phyloP scores from a whole-genome alignment of 768 basidiomycete species.

The Boletus vinaceobasis region DNA sequence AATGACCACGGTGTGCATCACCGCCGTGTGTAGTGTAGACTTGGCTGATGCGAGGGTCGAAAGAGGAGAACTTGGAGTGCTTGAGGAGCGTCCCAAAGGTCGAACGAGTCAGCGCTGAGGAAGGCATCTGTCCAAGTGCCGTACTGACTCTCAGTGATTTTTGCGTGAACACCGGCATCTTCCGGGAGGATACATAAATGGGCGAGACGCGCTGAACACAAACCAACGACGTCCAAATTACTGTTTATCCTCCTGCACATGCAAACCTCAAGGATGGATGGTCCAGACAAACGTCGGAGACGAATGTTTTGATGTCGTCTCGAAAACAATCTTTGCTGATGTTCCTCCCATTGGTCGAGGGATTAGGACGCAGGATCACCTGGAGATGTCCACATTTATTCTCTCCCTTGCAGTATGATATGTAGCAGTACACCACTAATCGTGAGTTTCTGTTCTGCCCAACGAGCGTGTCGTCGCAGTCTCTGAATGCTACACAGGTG shows the following conservation, averaged over 20 bases:
- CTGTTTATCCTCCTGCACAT: slow-evolving; percentile 56
- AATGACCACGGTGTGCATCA: slow-evolving; percentile 74
- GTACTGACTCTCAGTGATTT: background rate
- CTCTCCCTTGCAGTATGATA: background rate
- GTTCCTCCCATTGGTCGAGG: slow-evolving; percentile 89
- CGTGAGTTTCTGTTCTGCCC: slow-evolving; percentile 8
- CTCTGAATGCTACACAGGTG: slow-evolving; percentile 1
- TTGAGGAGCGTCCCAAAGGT: slow-evolving; percentile 75
- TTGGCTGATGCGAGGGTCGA: slow-evolving; percentile 72
- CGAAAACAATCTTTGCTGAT: slow-evolving; percentile 93
- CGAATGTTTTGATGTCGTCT: slow-evolving; percentile 39
- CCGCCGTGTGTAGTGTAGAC: slow-evolving; percentile 71
- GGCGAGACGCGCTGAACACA: background rate
- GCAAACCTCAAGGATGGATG: slow-evolving; percentile 54
- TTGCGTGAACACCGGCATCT: slow-evolving; percentile 17
- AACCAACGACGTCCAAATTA: slow-evolving; percentile 78
- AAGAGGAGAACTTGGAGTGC: slow-evolving; percentile 78
- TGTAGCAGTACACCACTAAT: background rate
- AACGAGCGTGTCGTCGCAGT: background rate
- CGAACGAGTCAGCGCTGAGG: slow-evolving; percentile 45
- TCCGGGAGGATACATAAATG: slow-evolving; percentile 33
- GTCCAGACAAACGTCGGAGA: slow-evolving; percentile 94
- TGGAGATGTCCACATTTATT: slow-evolving; percentile 61
- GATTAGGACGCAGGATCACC: slow-evolving; percentile 90
- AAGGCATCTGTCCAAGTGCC: slow-evolving; percentile 12